Evolutionary conservation across 106 monocot genomes (phyloP).

Genomic region (Dioscorea zingiberensis): DNA sequence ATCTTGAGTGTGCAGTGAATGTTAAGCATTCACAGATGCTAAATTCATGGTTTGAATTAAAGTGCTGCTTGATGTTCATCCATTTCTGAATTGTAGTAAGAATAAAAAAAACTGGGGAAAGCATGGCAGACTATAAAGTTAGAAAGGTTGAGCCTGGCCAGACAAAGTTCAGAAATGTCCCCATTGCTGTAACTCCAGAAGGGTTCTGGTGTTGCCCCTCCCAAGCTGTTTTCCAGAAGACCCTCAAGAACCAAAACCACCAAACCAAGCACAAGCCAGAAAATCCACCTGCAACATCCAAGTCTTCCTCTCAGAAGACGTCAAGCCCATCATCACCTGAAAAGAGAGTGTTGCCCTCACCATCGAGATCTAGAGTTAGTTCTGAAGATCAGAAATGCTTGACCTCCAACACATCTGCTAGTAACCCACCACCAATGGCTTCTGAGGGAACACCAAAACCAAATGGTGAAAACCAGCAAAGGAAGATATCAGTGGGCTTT

Average conservation of each 20-base stretch:
- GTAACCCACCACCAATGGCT: slow-evolving; percentile 12
- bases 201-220: slow-evolving; percentile 98
- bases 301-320: slow-evolving; percentile 35
- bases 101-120: slow-evolving; percentile 1
- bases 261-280: slow-evolving; percentile 43
- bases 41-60: too few species aligned
- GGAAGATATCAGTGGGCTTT: slow-evolving; percentile 87
- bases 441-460: slow-evolving; percentile 34
- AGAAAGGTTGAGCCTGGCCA: slow-evolving; percentile 46
- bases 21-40: too few species aligned
- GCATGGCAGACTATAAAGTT: slow-evolving; percentile 23
- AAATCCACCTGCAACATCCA: slow-evolving; percentile 26
- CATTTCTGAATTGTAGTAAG: background rate
- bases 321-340: slow-evolving; percentile 25
- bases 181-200: slow-evolving; percentile 92
- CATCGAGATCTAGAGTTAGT: slow-evolving; percentile 29
- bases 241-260: slow-evolving; percentile 59
- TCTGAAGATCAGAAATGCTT: slow-evolving; percentile 52
- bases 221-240: slow-evolving; percentile 79
- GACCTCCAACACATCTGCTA: slow-evolving; percentile 18
- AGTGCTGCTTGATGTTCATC: too few species aligned
- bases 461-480: slow-evolving; percentile 27
- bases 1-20: too few species aligned
- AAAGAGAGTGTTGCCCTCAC: slow-evolving; percentile 31
- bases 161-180: slow-evolving; percentile 77